Conservation (phyloP, 345 rosid species). For the Ceriops decandra region DNA sequence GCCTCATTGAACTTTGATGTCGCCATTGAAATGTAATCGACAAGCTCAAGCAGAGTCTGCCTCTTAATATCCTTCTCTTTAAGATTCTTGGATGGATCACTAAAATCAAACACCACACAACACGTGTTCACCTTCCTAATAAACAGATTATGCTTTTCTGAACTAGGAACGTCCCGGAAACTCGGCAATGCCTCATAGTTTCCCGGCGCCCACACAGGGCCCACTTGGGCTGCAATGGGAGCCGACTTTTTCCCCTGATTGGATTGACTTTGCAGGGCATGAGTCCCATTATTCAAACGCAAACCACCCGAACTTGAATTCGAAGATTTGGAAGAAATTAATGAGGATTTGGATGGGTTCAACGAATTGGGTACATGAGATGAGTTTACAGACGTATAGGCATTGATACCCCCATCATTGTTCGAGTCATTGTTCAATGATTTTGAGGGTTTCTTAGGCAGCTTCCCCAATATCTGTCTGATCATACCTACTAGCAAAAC, state of each 20-base stretch:
- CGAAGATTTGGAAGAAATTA: constrained; percentile 15
- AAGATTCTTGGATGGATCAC: constrained; percentile 54
- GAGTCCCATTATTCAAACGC: not conserved
- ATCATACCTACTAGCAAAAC: constrained; percentile 46
- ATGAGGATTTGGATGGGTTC: constrained; percentile 1
- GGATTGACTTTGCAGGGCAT: not conserved
- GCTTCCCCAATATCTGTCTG: constrained; percentile 72
- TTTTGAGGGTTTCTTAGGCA: constrained; percentile 69
- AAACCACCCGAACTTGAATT: not conserved
- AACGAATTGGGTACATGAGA: constrained; percentile 1
- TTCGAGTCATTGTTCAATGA: constrained; percentile 32
- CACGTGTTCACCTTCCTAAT: constrained; percentile 61
- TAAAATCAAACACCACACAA: constrained; percentile 63
- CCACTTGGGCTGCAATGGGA: not conserved
- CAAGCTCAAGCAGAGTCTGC: constrained; percentile 69
- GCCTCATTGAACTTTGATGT: constrained; percentile 25
- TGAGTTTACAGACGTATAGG: constrained; percentile 1
- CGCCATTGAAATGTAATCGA: constrained; percentile 41
- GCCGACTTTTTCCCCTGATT: constrained; percentile 15
- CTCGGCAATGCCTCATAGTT: constrained; percentile 51
- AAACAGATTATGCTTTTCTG: constrained; percentile 61
- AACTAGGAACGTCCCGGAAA: constrained; percentile 59
- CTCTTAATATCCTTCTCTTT: constrained; percentile 74
- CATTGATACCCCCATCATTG: constrained; percentile 6
- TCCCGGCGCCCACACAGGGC: not conserved